Evolutionary conservation across 768 basidiomycete species (phyloP).

Genomic region (Naganishia randhawae): DNA sequence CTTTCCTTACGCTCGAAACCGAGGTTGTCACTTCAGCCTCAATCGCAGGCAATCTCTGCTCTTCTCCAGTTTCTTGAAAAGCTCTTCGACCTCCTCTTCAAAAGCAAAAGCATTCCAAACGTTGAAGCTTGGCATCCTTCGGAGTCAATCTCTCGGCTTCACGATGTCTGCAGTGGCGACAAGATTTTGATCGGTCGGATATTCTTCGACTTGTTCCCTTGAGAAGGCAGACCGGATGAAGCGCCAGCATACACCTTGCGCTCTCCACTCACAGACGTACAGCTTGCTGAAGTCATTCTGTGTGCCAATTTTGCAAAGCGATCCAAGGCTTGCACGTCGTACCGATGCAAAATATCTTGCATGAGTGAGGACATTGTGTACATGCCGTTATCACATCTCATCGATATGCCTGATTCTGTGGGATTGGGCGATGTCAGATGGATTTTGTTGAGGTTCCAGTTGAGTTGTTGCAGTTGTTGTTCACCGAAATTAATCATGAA

Average conservation of each 20-base stretch:
- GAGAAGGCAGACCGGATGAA: conserved; percentile 3
- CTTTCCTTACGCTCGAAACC: not conserved
- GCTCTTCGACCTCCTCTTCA: conserved; percentile 1
- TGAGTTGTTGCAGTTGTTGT: conserved; percentile 9
- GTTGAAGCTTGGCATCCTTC: not conserved
- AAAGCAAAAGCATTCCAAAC: not conserved
- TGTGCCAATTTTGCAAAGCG: not conserved
- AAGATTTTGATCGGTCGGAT: not conserved
- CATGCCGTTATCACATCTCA: not conserved
- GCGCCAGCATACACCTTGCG: conserved; percentile 1
- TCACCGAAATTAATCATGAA: not conserved
- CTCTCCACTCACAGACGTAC: not conserved
- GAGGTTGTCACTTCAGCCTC: not conserved
- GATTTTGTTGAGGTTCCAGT: conserved; percentile 9
- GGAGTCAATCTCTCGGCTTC: not conserved
- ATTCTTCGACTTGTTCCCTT: conserved; percentile 5
- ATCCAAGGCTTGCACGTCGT: conserved; percentile 14
- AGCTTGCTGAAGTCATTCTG: conserved; percentile 4
- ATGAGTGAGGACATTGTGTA: conserved; percentile 20
- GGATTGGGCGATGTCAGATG: not conserved
- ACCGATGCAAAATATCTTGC: conserved; percentile 9
- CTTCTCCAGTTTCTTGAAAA: not conserved
- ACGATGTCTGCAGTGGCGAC: not conserved
- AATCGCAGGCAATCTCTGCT: conserved; percentile 10
- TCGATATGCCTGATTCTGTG: conserved; percentile 12